Evolutionary conservation across 2,329 filamentous ascomycete species (phyloP).

Genomic region (Coniochaeta ligniaria): DNA sequence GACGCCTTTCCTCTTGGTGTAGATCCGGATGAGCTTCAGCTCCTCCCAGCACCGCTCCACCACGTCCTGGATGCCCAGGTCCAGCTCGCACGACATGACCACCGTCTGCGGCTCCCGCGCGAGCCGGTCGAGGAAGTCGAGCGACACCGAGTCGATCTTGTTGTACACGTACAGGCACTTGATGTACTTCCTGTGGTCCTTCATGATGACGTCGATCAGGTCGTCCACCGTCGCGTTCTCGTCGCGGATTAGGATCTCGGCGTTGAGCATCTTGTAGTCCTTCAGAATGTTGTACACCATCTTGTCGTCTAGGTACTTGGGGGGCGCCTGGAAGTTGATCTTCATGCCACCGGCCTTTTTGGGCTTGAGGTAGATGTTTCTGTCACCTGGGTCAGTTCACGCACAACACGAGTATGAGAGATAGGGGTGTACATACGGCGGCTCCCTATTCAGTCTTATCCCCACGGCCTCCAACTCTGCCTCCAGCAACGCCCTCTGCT

Average conservation of each 20-base stretch:
- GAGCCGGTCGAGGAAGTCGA: constrained; percentile 88
- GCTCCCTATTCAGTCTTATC: constrained; percentile 84
- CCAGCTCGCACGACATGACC: constrained; percentile 96
- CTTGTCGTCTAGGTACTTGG: constrained; percentile 91
- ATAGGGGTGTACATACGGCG: constrained; percentile 56
- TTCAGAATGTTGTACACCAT: constrained; percentile 97
- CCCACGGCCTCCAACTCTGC: constrained; percentile 91
- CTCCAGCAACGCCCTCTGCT: constrained; percentile 84
- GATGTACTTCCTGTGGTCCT: constrained; percentile 97
- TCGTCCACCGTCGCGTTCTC: constrained; percentile 95
- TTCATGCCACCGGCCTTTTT: constrained; percentile 99
- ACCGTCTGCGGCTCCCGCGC: constrained; percentile 89
- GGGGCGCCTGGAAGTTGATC: constrained; percentile 86
- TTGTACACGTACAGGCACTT: constrained; percentile 95
- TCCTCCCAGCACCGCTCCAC: constrained; percentile 95
- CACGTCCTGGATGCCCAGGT: constrained; percentile 88
- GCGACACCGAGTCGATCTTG: constrained; percentile 93
- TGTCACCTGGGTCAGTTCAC: constrained; percentile 22
- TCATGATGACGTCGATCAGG: constrained; percentile 99
- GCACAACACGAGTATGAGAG: background rate
- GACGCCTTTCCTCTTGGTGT: constrained; percentile 91
- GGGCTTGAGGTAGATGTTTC: constrained; percentile 92
- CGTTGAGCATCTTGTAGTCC: constrained; percentile 98
- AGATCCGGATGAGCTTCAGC: constrained; percentile 80
- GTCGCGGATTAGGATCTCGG: constrained; percentile 90